These are phyloP conservation scores for Kodamaea alishanica DNA, from an alignment of 1,139 yeast genomes.

Conservation along the genomic window DNA sequence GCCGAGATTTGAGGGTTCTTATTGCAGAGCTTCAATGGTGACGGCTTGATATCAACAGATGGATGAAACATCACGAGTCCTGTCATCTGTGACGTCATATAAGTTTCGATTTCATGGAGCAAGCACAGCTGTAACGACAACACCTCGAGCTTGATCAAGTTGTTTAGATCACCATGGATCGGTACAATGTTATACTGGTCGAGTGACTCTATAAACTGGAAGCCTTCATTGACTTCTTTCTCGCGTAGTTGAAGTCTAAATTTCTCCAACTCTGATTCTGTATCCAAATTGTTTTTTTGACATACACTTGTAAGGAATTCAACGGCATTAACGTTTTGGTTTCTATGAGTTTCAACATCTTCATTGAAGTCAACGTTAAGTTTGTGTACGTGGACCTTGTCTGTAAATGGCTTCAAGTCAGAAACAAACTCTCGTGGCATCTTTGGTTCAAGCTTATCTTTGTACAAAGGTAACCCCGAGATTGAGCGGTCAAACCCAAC, in stretches of 20 bases:
- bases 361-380: conserved; percentile 40
- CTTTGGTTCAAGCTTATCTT: conserved; percentile 20
- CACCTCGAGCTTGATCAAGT: conserved; percentile 31
- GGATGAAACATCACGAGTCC: too few relatives aligned
- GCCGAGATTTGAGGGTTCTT: conserved; percentile 2
- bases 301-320: too few relatives aligned
- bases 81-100: conserved; percentile 14
- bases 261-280: too few relatives aligned
- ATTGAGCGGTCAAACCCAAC: conserved; percentile 43
- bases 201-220: conserved; percentile 24
- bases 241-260: too few relatives aligned
- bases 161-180: conserved; percentile 21
- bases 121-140: conserved; percentile 27
- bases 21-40: conserved; percentile 31
- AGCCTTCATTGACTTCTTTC: too few relatives aligned
- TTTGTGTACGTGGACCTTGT: conserved; percentile 34
- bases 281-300: too few relatives aligned
- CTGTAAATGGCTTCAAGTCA: conserved; percentile 34
- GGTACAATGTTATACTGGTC: conserved; percentile 25
- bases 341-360: conserved; percentile 9
- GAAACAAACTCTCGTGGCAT: conserved; percentile 42
- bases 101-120: conserved; percentile 31
- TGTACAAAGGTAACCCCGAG: conserved; percentile 39
- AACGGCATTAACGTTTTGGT: too few relatives aligned
- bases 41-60: conserved; percentile 18